Conservation (phyloP, 2,329 filamentous ascomycete genomes). For the Penicillium vulpinum region DNA sequence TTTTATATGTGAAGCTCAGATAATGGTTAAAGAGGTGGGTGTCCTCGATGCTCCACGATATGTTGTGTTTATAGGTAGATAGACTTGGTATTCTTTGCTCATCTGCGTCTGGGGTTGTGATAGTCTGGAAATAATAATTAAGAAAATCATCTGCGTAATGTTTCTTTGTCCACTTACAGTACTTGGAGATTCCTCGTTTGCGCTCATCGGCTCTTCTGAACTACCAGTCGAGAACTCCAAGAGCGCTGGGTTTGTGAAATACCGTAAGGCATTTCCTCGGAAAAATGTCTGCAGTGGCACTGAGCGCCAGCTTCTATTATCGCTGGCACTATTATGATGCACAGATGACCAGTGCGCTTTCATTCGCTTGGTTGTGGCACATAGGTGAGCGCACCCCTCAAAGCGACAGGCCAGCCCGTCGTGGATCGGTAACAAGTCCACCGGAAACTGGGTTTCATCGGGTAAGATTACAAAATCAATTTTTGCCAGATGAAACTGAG, state of each 20-base stretch:
- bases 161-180: neutral
- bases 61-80: too few species aligned
- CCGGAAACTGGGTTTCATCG: conserved; percentile 24
- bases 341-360: conserved; percentile 30
- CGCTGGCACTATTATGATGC: conserved; percentile 18
- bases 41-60: too few species aligned
- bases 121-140: too few species aligned
- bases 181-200: too few species aligned
- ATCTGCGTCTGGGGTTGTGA: too few species aligned
- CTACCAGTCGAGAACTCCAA: neutral
- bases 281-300: conserved; percentile 32
- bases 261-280: conserved; percentile 29
- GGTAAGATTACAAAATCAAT: conserved; percentile 23
- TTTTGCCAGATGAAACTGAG: conserved; percentile 17
- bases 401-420: conserved; percentile 25
- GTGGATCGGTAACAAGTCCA: conserved; percentile 27
- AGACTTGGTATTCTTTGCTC: too few species aligned
- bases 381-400: conserved; percentile 29
- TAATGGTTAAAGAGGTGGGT: too few species aligned
- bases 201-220: neutral
- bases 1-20: too few species aligned
- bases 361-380: conserved; percentile 35
- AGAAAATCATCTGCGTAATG: too few species aligned
- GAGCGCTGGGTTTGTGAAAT: conserved; percentile 22
- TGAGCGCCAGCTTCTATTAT: conserved; percentile 16